Evolutionary conservation across 164 flowering plant genomes (phyloP).

Genomic region (Stephania yunnanensis): DNA sequence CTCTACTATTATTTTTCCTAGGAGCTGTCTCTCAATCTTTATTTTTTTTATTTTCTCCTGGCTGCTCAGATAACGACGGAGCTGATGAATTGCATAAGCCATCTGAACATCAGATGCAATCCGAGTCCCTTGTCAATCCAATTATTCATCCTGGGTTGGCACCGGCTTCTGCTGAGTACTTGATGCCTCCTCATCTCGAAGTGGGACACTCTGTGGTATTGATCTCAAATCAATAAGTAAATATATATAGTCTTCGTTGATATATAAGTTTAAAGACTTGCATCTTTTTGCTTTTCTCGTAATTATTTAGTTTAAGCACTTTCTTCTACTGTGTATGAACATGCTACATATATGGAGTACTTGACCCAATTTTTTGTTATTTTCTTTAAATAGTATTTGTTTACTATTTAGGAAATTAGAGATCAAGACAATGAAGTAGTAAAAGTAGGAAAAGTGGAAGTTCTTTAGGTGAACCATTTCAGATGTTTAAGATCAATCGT

Average conservation of each 20-base stretch:
- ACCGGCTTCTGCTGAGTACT: slow-evolving; percentile 41
- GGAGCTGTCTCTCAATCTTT: neutral
- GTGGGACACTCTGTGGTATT: slow-evolving; percentile 55
- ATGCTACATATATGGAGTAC: too few species aligned
- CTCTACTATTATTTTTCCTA: neutral
- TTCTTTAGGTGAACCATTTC: too few species aligned
- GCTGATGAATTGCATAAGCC: slow-evolving; percentile 55
- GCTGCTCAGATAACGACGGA: slow-evolving; percentile 45
- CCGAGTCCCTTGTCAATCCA: slow-evolving; percentile 37
- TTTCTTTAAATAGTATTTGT: too few species aligned
- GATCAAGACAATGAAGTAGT: too few species aligned
- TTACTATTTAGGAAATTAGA: too few species aligned
- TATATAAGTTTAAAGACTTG: neutral
- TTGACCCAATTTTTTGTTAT: neutral
- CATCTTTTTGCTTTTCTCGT: neutral
- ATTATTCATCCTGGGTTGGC: slow-evolving; percentile 34
- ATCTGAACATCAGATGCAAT: slow-evolving; percentile 38
- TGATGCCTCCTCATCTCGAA: slow-evolving; percentile 45
- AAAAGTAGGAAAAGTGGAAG: too few species aligned
- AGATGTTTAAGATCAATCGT: too few species aligned
- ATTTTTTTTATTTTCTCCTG: neutral
- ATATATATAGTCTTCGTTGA: neutral
- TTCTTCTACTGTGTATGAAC: neutral
- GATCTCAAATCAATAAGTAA: slow-evolving; percentile 1
- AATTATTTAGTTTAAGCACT: neutral